Base-by-base conservation (phyloP, 495 filamentous ascomycete genomes). In the Acidomyces sp. region DNA sequence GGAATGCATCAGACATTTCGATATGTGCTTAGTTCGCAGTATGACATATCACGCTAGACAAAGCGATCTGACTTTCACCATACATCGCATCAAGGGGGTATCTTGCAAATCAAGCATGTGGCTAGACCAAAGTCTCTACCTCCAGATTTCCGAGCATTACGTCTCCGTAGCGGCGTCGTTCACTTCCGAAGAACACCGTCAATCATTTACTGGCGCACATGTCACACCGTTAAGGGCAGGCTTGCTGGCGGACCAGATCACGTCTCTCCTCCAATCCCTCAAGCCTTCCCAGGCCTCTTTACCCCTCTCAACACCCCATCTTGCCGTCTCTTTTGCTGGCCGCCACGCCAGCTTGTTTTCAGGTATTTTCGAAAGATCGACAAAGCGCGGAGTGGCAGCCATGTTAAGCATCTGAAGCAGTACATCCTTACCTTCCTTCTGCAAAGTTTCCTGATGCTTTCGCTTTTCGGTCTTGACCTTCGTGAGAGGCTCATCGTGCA, bases 321-420 rank as follows among this genome's bases (percentile, higher is more conserved):
- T 62, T 4, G 73, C 67, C 5, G 22, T 43, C 29, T 49, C 47
- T 43, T 67, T 75, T 4, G 65, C 63, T 6, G 77, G 75, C 28
- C 75, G 65, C 77, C 77, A 81, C 15, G 64, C 55, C 12, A 65
- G 63, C 50, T 71, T 73, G 42, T 77, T 73, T 21, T 51, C 43
- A 36, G 48, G 49, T 30, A 52, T 13, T 18, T 37, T 39, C 12
- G 36, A 44, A 25, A 56, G 31, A 43, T 55, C 54, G 5, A 52
- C 46, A 1, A 45, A 17, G 46, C 63, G 56, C 3, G 64, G 25
- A 16, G 62, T 35, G 18, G 70, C 67, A 1, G 75, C 76, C 29
- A 88, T 65, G 39, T 73, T 71, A 34, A 88, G 67, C 26, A 92
- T 68, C 55, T 83, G 79, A 6, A 69, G 64, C 17, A 90, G 65